Percentiles rank a stretch among this genome's conserved stretches.
phyloP scores from a whole-genome alignment of 2,329 filamentous ascomycete species.

The Gnomoniopsis smithogilvyi region DNA sequence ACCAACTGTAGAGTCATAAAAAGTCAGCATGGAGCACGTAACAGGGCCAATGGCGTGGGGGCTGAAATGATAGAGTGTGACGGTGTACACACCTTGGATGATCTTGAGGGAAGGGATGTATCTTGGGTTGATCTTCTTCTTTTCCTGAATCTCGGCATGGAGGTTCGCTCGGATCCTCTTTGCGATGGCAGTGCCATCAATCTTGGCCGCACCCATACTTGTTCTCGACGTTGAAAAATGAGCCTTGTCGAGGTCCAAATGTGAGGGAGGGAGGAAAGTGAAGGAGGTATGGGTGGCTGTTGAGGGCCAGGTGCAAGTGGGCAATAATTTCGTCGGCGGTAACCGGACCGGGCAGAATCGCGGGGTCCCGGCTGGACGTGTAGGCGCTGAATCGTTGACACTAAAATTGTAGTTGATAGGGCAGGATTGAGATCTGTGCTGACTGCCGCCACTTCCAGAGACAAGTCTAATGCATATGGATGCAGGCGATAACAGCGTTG shows the following conservation, averaged over 20 bases:
- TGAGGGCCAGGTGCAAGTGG: conserved; percentile 1
- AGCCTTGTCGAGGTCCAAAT: conserved; percentile 2
- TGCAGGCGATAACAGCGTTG: neutral
- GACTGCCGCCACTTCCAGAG: conserved; percentile 1
- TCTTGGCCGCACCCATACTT: conserved; percentile 82
- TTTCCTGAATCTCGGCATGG: conserved; percentile 74
- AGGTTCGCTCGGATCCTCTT: conserved; percentile 84
- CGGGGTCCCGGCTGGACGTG: conserved; percentile 8
- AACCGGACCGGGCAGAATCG: conserved; percentile 10
- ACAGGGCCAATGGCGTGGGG: neutral
- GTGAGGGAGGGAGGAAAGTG: conserved; percentile 5
- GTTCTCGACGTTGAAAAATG: conserved; percentile 46
- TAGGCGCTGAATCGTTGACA: neutral
- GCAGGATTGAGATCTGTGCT: neutral
- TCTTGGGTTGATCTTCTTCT: conserved; percentile 77
- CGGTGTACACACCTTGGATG: conserved; percentile 70
- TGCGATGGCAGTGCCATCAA: conserved; percentile 94
- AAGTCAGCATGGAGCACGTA: conserved; percentile 12
- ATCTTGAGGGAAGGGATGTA: conserved; percentile 92
- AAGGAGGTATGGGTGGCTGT: neutral
- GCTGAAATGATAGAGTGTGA: neutral
- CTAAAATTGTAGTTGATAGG: neutral
- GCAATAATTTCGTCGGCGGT: conserved; percentile 9
- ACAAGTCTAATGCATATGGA: neutral
- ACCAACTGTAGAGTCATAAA: conserved; percentile 59